Evolutionary conservation across 2,329 filamentous ascomycete species (phyloP), one percentile per base, ranked within the genome.

Genomic region (Herpotrichia juniperi): DNA sequence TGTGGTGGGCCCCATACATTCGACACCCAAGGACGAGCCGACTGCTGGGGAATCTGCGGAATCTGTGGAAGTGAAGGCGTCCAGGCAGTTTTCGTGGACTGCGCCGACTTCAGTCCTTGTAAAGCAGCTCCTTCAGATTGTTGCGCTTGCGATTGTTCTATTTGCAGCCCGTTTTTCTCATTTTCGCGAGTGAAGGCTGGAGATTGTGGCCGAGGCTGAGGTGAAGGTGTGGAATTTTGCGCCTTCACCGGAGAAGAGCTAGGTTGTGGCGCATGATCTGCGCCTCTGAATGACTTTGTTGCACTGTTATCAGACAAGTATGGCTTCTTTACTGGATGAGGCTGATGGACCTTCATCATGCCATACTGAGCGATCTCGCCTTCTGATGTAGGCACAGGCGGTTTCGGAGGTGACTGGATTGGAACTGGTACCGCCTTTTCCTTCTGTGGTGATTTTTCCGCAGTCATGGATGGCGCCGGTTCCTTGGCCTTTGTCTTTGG

Each of bases 1-100:
- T 67, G 84, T n/a, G 86, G 87, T 37, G 88, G 85, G 16, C 86
- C 89, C 89, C 89, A 93, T 16, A 92, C 87, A 66, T 88, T 90
- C 2, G 42, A 67, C 24, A 61, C 63, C 69, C 69, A 71, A 48
- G 61, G 53, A 42, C 64, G 61, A 51, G 43, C 28, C 21, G 34
- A 17, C 22, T 46, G 49, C 35, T 42, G 49, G 8, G 47, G 25
- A 34, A 22, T 28, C 16, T 42, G 49, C 4, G 47, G 25, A 34
- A 22, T 28, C 16, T 30, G 46, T 4, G 34, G 56, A 35, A 69
- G 55, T 22, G 63, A 54, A 22, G 63, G 48, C 34, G 66, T 55
- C 68, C 69, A 73, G 31, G 60, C 56, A 24, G 52, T 48, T 54
- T 57, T 59, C 14, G 66, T 48, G 51, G 59, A 54, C 43, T 71